Conservation (phyloP, 768 basidiomycete genomes). For the Boletus pseudo-olivaceus region DNA sequence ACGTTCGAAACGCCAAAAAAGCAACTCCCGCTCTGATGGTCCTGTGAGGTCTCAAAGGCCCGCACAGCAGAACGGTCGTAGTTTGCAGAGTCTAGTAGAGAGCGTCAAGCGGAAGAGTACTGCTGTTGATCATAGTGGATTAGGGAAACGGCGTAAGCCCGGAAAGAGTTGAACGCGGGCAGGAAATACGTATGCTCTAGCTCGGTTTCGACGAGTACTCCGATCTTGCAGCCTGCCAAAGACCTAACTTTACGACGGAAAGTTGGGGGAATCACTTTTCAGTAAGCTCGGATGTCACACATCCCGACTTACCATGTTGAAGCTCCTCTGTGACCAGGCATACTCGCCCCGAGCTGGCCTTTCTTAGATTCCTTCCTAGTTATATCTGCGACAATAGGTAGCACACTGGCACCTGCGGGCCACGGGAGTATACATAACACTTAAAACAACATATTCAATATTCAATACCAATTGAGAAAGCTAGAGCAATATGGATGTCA, state of each 20-base stretch:
- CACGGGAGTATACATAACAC: background rate
- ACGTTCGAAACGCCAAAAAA: conserved; percentile 61
- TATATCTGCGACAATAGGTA: background rate
- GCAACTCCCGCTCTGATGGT: conserved; percentile 15
- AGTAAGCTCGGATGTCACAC: background rate
- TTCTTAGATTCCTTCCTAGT: background rate
- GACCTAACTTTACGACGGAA: background rate
- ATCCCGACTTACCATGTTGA: background rate
- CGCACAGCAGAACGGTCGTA: conserved; percentile 23
- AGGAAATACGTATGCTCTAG: background rate
- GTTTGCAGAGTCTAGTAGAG: conserved; percentile 69
- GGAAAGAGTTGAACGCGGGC: conserved; percentile 8
- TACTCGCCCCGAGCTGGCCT: background rate
- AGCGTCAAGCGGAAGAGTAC: conserved; percentile 81
- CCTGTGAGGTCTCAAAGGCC: background rate
- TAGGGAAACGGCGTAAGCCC: conserved; percentile 41
- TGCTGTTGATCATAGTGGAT: conserved; percentile 21
- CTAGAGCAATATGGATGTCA: background rate
- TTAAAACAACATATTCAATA: background rate
- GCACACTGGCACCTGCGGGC: no score
- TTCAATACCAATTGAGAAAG: background rate
- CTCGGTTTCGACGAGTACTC: background rate
- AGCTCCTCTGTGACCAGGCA: background rate
- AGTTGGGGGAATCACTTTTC: background rate
- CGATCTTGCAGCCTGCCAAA: background rate